Evolutionary conservation across 352 stramenopile species (phyloP), one percentile per base, ranked within the genome.

Genomic region (Globisporangium nodosum): DNA sequence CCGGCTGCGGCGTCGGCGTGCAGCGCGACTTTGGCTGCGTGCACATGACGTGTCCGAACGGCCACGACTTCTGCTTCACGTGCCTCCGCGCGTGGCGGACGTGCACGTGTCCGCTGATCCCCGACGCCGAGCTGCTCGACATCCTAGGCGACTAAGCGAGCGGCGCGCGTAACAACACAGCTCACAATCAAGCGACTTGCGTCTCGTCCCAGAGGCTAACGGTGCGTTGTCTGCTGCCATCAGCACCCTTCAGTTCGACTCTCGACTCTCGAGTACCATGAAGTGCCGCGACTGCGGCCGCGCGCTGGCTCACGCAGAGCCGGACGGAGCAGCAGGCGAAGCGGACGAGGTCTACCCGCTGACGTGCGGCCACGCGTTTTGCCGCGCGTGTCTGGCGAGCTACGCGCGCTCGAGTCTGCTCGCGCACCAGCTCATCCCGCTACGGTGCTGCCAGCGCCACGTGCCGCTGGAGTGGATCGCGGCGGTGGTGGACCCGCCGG

Each of bases 31-130:
- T 76, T 58, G 82, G 82, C n/a, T 92, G 82, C 54, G 63, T 92
- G 18, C 79, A 92, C 69, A 92, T 92, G 69, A 80, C 52, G 46
- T 92, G 82, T 52, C 76, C 75, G 8, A 79, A 83, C 46, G 80
- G 78, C 2, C 80, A 90, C 63, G 62, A 90, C 58, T 92, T 92
- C 55, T 92, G 82, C 64, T 92, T 78, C 57, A 87, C 78, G 30
- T 90, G 82, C 30, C 57, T 92, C 40, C 27, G 21, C 6, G 8
- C 57, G 33, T 92, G 82, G 82, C 58, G 71, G 5, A 70, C 65
- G 12, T 92, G 82, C 58, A 40, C 64, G 20, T 92, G 82, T 61
- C 66, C 60, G 48, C 47, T 89, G 12, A 87, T 92, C 50, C 80
- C 80, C 0, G 69, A 87, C 16, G 49, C 58, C 12, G 82, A 92